Evolutionary conservation across 1,284 basidiomycete genomes (phyloP).

Genomic region (Malassezia psittaci): DNA sequence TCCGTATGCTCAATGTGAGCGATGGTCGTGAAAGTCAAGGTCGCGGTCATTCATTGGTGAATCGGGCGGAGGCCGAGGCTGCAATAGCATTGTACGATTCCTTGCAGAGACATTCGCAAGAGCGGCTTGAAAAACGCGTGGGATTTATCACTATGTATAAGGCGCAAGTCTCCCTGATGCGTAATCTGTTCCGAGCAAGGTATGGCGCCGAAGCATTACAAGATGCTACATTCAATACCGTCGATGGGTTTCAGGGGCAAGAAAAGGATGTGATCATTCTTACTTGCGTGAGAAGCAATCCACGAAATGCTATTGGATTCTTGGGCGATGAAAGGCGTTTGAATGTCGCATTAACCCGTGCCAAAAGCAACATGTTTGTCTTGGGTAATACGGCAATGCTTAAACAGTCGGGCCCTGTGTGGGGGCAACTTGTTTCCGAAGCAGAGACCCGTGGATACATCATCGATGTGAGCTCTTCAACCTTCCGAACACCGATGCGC

Average conservation of each 20-base stretch:
- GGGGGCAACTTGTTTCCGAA: slow-evolving; percentile 26
- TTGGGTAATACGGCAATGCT: slow-evolving; percentile 79
- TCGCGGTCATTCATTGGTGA: slow-evolving; percentile 64
- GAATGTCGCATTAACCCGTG: slow-evolving; percentile 92
- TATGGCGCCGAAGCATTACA: slow-evolving; percentile 62
- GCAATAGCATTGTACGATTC: slow-evolving; percentile 71
- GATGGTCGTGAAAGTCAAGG: slow-evolving; percentile 55
- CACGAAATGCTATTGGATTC: slow-evolving; percentile 61
- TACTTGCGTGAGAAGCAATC: slow-evolving; percentile 78
- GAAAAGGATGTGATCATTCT: slow-evolving; percentile 99
- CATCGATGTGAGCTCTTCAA: background rate
- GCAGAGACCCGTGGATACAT: slow-evolving; percentile 17
- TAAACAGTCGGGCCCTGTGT: slow-evolving; percentile 57
- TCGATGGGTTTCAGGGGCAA: slow-evolving; percentile 97
- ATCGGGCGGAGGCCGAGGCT: slow-evolving; percentile 64
- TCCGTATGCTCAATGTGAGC: slow-evolving; percentile 62
- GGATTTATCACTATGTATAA: slow-evolving; percentile 93
- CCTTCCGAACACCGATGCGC: slow-evolving; percentile 2
- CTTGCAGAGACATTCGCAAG: slow-evolving; percentile 56
- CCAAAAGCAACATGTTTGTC: slow-evolving; percentile 85
- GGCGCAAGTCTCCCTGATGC: slow-evolving; percentile 73
- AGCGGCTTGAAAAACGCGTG: slow-evolving; percentile 65
- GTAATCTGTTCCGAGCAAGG: slow-evolving; percentile 59
- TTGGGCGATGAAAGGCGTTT: slow-evolving; percentile 38
- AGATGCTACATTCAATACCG: slow-evolving; percentile 87